Conservation (phyloP, 179 eudicot genomes). For the Gypsophila paniculata region DNA sequence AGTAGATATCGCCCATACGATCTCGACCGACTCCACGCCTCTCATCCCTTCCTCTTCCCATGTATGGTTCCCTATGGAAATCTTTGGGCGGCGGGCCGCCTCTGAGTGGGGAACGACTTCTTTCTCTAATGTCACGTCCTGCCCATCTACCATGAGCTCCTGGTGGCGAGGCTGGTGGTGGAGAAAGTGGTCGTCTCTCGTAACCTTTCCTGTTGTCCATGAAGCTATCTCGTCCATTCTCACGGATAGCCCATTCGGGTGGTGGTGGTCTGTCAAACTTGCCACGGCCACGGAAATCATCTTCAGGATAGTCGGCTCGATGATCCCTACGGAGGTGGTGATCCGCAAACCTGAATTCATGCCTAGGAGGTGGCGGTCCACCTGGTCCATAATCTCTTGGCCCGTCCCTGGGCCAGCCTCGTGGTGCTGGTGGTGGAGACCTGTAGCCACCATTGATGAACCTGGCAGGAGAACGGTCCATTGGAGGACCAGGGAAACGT, state of each 20-base stretch:
- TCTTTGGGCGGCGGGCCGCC: constrained; percentile 56
- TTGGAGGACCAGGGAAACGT: constrained; percentile 56
- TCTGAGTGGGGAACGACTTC: constrained; percentile 77
- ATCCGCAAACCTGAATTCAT: constrained; percentile 64
- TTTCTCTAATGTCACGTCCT: constrained; percentile 54
- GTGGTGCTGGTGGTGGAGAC: constrained; percentile 61
- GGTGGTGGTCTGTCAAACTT: constrained; percentile 63
- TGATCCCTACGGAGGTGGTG: constrained; percentile 52
- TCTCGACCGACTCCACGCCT: constrained; percentile 52
- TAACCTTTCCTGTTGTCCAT: constrained; percentile 55
- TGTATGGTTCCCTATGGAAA: constrained; percentile 49
- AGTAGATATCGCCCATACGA: constrained; percentile 42
- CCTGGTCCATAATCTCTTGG: constrained; percentile 61
- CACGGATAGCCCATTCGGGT: constrained; percentile 57
- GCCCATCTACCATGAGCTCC: constrained; percentile 54
- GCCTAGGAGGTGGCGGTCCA: constrained; percentile 55
- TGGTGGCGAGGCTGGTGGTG: constrained; percentile 38
- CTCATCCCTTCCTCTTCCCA: constrained; percentile 59
- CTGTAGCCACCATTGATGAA: constrained; percentile 56
- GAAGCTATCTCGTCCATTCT: constrained; percentile 46
- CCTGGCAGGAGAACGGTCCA: constrained; percentile 66
- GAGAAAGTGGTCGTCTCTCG: constrained; percentile 60
- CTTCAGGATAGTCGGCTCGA: constrained; percentile 58
- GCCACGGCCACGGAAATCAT: constrained; percentile 52
- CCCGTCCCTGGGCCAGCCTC: constrained; percentile 61